Base-by-base conservation (phyloP, 129 eudicot genomes). In the Centaurea solstitialis region DNA sequence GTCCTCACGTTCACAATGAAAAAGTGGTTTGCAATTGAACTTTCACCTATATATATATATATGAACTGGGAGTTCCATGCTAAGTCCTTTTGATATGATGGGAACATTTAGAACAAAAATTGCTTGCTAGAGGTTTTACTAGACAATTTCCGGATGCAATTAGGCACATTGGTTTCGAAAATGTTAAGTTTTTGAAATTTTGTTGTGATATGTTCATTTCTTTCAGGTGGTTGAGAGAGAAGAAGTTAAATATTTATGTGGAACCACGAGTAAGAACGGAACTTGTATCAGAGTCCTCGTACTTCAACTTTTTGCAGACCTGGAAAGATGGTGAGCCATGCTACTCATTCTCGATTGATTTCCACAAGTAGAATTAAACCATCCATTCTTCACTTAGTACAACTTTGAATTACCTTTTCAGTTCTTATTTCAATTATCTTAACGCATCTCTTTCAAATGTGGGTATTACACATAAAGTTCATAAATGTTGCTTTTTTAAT, bases 261-360 rank as follows among this genome's bases (percentile, higher is more conserved):
- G 99, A 96, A 82, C 99, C 99, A 68, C 88, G 92, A 67, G 99
- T 96, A 75, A 90, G 86, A 80, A 43, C 89, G 43, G 99, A 96
- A 85, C 97, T 96, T 84, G 28, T 93, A 62, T 66, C 88, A 21
- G 98, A 91, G 79, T 91, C 99, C 39, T 78, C 95, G 50, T 85
- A 81, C 85, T 96, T 82, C 88, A 81, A 74, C 86, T 96, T 93
- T 84, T 97, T 96, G 53, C 89, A 89, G 41, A 96, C 98, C 22
- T 96, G 99, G 99, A 76, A 79, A 76, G 92, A 88, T 75, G 97
- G 98, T 93, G 73, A 90, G 90, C 43, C 80, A 37, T 66, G 41
- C 21, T 67, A 65, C 62, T 73, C 12, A 20, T 43, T 72, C 57
- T 68, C 41, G 74, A 0, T 74, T 68, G 17, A 45, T 61, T 74